Base-by-base conservation (phyloP, 257 asterid genomes). In the Catharanthus roseus region DNA sequence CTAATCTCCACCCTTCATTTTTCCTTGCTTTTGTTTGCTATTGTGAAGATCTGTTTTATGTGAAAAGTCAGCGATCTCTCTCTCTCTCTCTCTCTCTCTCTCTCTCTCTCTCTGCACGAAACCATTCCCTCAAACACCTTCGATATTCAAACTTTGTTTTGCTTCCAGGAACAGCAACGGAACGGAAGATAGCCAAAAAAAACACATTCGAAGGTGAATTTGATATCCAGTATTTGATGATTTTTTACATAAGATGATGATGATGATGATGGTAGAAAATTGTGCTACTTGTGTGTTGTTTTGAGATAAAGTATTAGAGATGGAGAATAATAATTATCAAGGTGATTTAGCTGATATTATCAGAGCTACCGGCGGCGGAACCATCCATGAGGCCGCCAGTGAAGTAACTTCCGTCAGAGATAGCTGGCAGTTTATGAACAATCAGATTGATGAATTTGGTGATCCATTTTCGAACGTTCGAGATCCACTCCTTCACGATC, bases 281-380 rank as follows among this genome's bases (percentile, higher is more conserved):
- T 10, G 21, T 24, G 31, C 24, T 23, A 18, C 55, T 51, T 38
- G 42, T 38, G 42, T 38, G 3, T 21, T 51, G 29, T 56, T 56
- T 28, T 56, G 63, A 56, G 93, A 73, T 85, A 85, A 41, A 67
- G 70, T 54, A 82, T 84, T 64, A 19, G 69, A 50, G 33, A 92
- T 88, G 97, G 93, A 86, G 29, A 80, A 85, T 21, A 84, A 74
- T 57, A 80, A 85, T 21, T 85, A 74, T 57, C 89, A 82, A 58
- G 98, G 98, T 19, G 97, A 93, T 72, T 81, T 93, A 80, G 82
- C 90, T 28, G 98, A 93, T 78, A 86, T 93, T 67, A 18, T 93
- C 61, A 78, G 95, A 67, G 86, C 89, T 67, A 77, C 71, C 75
- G 81, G 80, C 38, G 45, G 80, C 13, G 53, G 72, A 13, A 62